Percentiles rank a stretch among this genome's conserved stretches.
Conservation (phyloP, 805 yeast species). For the Wickerhamiella qilinensis region DNA sequence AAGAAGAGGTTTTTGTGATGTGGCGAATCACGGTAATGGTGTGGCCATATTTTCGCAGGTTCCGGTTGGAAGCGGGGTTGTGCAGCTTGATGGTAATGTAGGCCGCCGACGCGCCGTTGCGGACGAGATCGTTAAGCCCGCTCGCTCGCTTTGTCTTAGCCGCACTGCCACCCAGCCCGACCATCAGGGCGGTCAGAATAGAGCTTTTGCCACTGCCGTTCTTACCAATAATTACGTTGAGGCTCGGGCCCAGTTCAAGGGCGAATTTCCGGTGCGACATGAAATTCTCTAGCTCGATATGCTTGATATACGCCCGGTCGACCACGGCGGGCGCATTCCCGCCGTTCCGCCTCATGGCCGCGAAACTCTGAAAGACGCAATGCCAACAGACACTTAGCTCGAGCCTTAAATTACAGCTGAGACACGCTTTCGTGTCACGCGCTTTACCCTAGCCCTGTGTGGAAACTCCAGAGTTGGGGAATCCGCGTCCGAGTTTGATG, state of each 20-base stretch:
- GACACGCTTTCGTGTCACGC: too few relatives aligned
- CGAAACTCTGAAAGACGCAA: too few relatives aligned
- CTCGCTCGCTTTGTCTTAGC: slow-evolving; percentile 73
- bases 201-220: slow-evolving; percentile 92
- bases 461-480: too few relatives aligned
- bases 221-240: slow-evolving; percentile 76
- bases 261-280: slow-evolving; percentile 55
- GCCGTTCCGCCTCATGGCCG: too few relatives aligned
- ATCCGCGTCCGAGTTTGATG: too few relatives aligned
- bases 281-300: slow-evolving; percentile 33
- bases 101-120: slow-evolving; percentile 60
- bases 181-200: slow-evolving; percentile 68
- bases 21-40: slow-evolving; percentile 56
- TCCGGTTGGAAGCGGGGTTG: slow-evolving; percentile 40
- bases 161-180: slow-evolving; percentile 82
- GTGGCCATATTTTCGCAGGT: slow-evolving; percentile 51
- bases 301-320: slow-evolving; percentile 32
- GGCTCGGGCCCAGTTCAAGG: slow-evolving; percentile 55
- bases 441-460: too few relatives aligned
- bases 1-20: slow-evolving; percentile 33
- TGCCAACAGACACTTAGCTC: too few relatives aligned
- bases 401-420: too few relatives aligned
- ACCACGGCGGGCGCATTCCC: too few relatives aligned
- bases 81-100: slow-evolving; percentile 44
- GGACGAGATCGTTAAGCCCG: slow-evolving; percentile 50